Base-by-base conservation (phyloP, 345 rosid genomes). In the Citrus glauca region DNA sequence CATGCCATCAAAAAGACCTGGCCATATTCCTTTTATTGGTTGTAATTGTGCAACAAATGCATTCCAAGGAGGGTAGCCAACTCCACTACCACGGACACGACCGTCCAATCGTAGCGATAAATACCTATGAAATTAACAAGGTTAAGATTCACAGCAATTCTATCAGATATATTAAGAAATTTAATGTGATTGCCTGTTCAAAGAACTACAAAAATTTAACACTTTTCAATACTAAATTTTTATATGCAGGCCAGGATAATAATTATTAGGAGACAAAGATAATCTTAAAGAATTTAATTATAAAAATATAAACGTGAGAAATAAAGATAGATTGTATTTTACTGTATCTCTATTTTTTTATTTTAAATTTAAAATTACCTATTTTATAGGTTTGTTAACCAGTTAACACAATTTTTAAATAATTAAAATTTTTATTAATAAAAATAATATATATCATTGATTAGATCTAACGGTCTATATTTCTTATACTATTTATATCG, bases 1-100 rank as follows among this genome's bases (percentile, higher is more conserved):
- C 88, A 95, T 85, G 80, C 98, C 98, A 77, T 95, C 99, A 73
- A 95, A 89, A 82, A 93, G 92, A 82, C 99, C 99, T 37, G 96
- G 81, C 98, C 98, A 92, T 16, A 93, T 82, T 66, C 99, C 99
- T 74, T 92, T 95, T 62, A 86, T 88, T 19, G 92, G 99, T 71
- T 97, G 99, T 72, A 93, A 82, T 81, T 95, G 98, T 73, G 89
- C 96, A 62, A 92, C 98, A 53, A 95, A 89, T 70, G 97, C 98
- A 87, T 93, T 94, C 97, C 99, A 95, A 75, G 99, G 97, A 85
- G 99, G 98, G 78, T 93, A 92, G 75, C 97, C 99, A 61, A 90
- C 93, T 32, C 98, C 98, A 82, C 97, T 93, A 11, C 95, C 98
- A 70, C 97, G 95, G 40, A 93, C 98, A 78, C 97, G 94, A 24